Percentiles rank a stretch among this genome's conserved stretches.
Evolutionary conservation across 1,139 yeast species (phyloP).

Genomic region (Geotrichum cucujoidarum): DNA sequence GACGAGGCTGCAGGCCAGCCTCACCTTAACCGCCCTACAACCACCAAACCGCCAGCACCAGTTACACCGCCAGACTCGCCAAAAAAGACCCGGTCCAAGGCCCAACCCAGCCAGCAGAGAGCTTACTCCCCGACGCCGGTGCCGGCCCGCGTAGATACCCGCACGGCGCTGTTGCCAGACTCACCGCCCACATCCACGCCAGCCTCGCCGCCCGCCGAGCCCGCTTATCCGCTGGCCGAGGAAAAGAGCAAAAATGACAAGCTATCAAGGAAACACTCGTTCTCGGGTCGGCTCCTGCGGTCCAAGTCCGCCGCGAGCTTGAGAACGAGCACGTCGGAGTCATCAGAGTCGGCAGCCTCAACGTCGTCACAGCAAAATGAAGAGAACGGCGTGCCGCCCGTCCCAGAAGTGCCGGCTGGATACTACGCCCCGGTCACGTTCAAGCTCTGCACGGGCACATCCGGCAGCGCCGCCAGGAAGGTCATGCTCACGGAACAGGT

Average conservation of each 20-base stretch:
- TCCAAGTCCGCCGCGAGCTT: neutral
- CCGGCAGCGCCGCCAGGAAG: no score
- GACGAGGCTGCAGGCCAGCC: neutral
- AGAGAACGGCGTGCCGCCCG: no score
- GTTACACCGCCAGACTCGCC: neutral
- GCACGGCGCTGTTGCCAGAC: no score
- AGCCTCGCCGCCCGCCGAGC: neutral
- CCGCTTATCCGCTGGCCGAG: neutral
- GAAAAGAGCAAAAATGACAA: no score
- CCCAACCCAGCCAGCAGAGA: no score
- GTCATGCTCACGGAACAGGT: neutral
- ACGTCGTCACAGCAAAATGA: no score
- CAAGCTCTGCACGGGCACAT: neutral
- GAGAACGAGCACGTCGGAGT: neutral
- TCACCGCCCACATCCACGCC: no score
- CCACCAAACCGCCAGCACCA: neutral
- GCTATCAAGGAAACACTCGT: neutral
- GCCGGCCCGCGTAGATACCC: no score
- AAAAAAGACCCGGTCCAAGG: neutral
- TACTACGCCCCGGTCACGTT: neutral
- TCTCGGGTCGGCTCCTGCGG: neutral
- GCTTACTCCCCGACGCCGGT: no score
- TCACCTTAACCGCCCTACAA: neutral
- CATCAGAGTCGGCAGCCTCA: constrained; percentile 1
- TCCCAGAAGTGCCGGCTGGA: neutral